These are phyloP conservation scores for Bipolaris victoriae DNA, from an alignment of 2,329 filamentous ascomycete species.

Conservation along the genomic window DNA sequence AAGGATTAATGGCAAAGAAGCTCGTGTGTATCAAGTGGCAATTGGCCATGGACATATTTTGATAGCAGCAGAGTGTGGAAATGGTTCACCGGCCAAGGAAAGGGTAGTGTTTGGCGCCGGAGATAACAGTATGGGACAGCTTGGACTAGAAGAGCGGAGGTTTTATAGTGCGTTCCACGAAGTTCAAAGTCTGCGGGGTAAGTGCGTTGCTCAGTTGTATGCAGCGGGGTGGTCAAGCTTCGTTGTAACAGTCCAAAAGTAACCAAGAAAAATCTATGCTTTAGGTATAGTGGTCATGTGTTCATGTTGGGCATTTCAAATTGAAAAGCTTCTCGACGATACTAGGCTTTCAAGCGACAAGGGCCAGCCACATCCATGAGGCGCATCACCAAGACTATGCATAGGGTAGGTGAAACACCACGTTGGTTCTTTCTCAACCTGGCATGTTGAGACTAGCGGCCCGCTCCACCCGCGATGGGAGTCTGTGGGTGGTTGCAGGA, in stretches of 20 bases:
- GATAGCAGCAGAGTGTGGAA: constrained; percentile 28
- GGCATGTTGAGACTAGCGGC: not conserved
- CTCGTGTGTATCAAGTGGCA: constrained; percentile 31
- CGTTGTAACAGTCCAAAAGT: constrained; percentile 18
- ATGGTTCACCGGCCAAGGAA: not conserved
- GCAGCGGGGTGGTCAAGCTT: constrained; percentile 39
- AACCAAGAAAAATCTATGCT: not conserved
- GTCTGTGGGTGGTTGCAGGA: not conserved
- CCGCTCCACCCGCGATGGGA: constrained; percentile 21
- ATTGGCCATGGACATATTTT: constrained; percentile 40
- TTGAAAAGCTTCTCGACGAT: no score
- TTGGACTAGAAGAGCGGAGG: constrained; percentile 22
- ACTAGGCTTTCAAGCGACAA: no score
- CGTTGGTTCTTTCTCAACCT: no score
- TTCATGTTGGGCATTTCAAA: not conserved
- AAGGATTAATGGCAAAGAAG: constrained; percentile 26
- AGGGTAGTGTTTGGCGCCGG: constrained; percentile 37
- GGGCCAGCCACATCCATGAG: no score
- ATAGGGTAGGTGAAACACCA: no score
- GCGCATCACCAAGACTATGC: no score
- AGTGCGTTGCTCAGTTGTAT: constrained; percentile 24
- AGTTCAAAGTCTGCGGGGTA: constrained; percentile 27
- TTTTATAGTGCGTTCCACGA: constrained; percentile 31
- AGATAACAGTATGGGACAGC: constrained; percentile 31
- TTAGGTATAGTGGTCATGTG: not conserved